Conservation (phyloP, 768 basidiomycete genomes). For the Cubamyces lactineus region DNA sequence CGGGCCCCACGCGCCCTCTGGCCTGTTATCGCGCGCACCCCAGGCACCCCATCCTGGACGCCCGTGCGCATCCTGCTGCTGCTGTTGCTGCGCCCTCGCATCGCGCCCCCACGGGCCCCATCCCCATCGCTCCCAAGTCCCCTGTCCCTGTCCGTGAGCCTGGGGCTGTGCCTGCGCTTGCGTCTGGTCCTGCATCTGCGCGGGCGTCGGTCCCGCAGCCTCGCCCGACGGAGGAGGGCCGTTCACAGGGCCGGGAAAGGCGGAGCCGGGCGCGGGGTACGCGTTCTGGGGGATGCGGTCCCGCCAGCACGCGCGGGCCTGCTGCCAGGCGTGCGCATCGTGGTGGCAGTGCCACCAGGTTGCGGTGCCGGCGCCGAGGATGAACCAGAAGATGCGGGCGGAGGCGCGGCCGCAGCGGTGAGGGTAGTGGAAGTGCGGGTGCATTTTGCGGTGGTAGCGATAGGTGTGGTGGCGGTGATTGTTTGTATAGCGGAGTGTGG, state of each 20-base stretch:
- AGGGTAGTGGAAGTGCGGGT: conserved; percentile 7
- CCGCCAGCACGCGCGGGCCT: conserved; percentile 35
- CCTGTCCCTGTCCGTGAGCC: background rate
- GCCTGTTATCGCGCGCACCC: conserved; percentile 3
- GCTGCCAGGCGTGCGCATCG: conserved; percentile 36
- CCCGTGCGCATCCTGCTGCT: background rate
- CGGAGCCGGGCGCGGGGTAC: conserved; percentile 24
- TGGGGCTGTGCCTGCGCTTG: background rate
- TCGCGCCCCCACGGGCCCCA: conserved; percentile 7
- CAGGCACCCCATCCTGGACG: conserved; percentile 1
- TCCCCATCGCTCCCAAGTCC: background rate
- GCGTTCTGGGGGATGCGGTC: conserved; percentile 32
- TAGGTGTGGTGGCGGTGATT: background rate
- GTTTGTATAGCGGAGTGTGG: background rate
- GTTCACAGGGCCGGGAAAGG: background rate
- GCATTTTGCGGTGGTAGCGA: conserved; percentile 4
- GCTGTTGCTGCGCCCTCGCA: background rate
- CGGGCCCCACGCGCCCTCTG: conserved; percentile 21
- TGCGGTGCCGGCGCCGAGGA: conserved; percentile 54
- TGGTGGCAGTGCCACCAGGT: conserved; percentile 45
- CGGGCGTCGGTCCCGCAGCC: background rate
- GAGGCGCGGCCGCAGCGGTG: conserved; percentile 41
- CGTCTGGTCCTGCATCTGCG: no score
- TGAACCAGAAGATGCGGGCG: conserved; percentile 72
- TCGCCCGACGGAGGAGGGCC: background rate